Base-by-base conservation (phyloP, 2,329 filamentous ascomycete species). In the Clathrospora elynae region DNA sequence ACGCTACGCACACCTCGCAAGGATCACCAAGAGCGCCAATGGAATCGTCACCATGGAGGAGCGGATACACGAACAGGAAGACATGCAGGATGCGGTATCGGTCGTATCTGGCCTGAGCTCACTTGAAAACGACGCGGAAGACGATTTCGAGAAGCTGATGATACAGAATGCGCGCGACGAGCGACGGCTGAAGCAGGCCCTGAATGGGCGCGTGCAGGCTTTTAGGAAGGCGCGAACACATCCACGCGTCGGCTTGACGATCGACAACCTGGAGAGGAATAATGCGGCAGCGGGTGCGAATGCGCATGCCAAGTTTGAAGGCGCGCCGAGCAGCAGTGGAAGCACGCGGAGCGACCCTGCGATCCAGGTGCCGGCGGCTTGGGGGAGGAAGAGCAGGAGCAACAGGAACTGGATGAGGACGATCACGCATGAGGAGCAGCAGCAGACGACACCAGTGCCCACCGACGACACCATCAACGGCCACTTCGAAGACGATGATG, bases 111-210 rank as follows among this genome's bases (percentile, higher is more conserved):
- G 64, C 22, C 49, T 75, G 24, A 71, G 64, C 20, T 64, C 63
- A 8, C 54, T 74, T 38, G 73, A 75, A 28, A 69, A 71, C 46
- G 72, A 72, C 42, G 52, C 53, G 22, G 62, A 60, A 29, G 73
- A 77, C 53, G 73, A 76, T 1, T 76, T 78, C 45, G 75, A 74
- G 11, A 65, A 65, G 36, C 64, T 62, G 35, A 68, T 77, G 51
- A 62, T 76, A 33, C 71, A 75, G 51, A 68, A 74, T 49, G 67
- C 64, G 24, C 70, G 71, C 45, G 74, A 78, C 52, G 58, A 71
- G 47, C 67, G 67, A 34, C 70, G 71, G 16, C 41, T 73, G 19
- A 64, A 66, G 24, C 62, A 64, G 45, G 70, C 70, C 26, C 53
- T 68, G 31, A 56, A 55, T 16, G 61, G 59, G 42, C 59, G 60